phyloP scores from a whole-genome alignment of 169 alveolate genomes.

The Miamiensis avidus region DNA sequence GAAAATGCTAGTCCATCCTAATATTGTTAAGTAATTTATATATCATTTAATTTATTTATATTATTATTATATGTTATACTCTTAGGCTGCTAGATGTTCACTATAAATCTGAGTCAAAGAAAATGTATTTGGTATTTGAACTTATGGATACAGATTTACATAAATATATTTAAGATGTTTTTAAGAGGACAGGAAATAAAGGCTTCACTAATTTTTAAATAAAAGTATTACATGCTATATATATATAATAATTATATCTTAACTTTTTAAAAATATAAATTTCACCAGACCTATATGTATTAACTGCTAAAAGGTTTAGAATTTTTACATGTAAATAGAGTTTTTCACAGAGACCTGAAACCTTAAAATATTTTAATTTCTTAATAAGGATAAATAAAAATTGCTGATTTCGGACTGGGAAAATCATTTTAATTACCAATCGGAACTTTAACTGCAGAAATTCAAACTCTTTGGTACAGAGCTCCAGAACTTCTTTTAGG shows the following conservation, averaged over 20 bases:
- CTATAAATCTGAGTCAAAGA: conserved; percentile 17
- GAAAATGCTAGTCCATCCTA: conserved; percentile 73
- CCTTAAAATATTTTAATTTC: conserved; percentile 77
- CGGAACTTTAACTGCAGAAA: conserved; percentile 92
- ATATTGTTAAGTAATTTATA: conserved; percentile 58
- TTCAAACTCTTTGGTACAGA: conserved; percentile 97
- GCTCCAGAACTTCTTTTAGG: conserved; percentile 98
- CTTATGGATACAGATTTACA: conserved; percentile 62
- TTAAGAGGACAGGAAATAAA: conserved; percentile 49
- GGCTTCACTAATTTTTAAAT: conserved; percentile 47
- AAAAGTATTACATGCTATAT: conserved; percentile 40
- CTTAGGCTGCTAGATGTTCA: conserved; percentile 13
- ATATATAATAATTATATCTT: too few species aligned
- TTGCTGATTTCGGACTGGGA: conserved; percentile 74
- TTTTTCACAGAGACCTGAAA: conserved; percentile 83
- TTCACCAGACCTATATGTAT: conserved; percentile 41
- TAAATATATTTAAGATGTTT: conserved; percentile 69
- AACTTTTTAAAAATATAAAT: neutral
- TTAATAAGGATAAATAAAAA: conserved; percentile 56
- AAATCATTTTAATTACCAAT: conserved; percentile 83
- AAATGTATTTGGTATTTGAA: conserved; percentile 66
- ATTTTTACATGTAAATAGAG: conserved; percentile 71
- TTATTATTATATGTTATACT: neutral
- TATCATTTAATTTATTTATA: neutral
- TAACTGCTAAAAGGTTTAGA: conserved; percentile 77